Evolutionary conservation across 495 filamentous ascomycete genomes (phyloP).

Genomic region (Tirmania nivea): DNA sequence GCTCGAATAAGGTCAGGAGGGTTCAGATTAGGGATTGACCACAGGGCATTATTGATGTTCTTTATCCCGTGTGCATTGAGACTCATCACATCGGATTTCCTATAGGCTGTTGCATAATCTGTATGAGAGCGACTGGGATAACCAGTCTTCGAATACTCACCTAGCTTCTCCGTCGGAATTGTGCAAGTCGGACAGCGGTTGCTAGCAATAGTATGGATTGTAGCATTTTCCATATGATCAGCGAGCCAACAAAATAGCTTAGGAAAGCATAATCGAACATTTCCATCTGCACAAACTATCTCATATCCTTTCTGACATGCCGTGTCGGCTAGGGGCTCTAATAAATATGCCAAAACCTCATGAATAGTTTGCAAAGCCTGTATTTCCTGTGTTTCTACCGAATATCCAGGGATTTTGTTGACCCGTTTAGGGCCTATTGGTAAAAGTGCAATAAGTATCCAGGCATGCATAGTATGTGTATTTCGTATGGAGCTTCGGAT

Average conservation of each 20-base stretch:
- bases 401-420: neutral
- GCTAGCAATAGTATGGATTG: neutral
- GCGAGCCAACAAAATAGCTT: constrained; percentile 1
- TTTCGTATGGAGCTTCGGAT: neutral
- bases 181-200: neutral
- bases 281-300: neutral
- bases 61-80: neutral
- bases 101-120: neutral
- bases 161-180: neutral
- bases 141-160: neutral
- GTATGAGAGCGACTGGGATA: neutral
- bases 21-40: neutral
- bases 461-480: neutral
- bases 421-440: constrained; percentile 1
- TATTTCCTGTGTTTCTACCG: neutral
- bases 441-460: constrained; percentile 2
- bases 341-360: neutral
- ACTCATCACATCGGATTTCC: neutral
- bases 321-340: neutral
- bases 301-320: neutral
- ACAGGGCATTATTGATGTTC: neutral
- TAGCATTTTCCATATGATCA: neutral
- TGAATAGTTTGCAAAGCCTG: neutral
- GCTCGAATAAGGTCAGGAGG: neutral
- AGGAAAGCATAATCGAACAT: neutral